Conservation (phyloP, 148 eudicot species). For the Rhododendron ferrugineum region DNA sequence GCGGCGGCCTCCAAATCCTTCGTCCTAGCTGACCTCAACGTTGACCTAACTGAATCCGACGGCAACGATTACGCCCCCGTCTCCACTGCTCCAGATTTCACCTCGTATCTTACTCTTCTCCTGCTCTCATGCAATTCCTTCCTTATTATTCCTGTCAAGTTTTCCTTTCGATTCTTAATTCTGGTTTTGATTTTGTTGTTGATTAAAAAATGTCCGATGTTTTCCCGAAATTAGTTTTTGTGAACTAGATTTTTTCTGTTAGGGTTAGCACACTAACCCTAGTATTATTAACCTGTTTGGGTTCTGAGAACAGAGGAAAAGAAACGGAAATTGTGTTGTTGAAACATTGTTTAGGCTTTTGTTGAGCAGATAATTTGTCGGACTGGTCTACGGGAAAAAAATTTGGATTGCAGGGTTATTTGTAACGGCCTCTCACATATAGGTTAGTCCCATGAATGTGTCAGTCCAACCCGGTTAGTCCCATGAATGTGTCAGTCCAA, state of each 20-base stretch:
- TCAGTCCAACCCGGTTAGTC: neutral
- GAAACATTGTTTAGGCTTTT: neutral
- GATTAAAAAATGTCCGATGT: neutral
- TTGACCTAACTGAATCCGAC: constrained; percentile 74
- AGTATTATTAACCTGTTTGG: neutral
- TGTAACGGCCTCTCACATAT: too few species aligned
- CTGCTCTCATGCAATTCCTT: neutral
- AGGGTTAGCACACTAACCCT: neutral
- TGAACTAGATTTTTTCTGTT: neutral
- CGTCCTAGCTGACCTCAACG: constrained; percentile 82
- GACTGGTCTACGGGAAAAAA: too few species aligned
- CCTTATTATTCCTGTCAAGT: neutral
- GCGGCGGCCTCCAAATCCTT: constrained; percentile 39
- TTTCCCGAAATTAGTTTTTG: neutral
- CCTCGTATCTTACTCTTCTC: neutral
- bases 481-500: neutral
- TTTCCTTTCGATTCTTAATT: neutral
- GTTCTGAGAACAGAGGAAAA: neutral
- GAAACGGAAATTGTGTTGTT: neutral
- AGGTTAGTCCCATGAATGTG: too few species aligned
- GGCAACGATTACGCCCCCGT: constrained; percentile 27
- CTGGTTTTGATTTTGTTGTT: neutral
- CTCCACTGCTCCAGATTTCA: neutral
- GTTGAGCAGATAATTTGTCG: neutral
- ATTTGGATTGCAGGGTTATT: too few species aligned